These are phyloP conservation scores for Leonotis leonurus DNA, from an alignment of 257 asterid species.

Conservation along the genomic window DNA sequence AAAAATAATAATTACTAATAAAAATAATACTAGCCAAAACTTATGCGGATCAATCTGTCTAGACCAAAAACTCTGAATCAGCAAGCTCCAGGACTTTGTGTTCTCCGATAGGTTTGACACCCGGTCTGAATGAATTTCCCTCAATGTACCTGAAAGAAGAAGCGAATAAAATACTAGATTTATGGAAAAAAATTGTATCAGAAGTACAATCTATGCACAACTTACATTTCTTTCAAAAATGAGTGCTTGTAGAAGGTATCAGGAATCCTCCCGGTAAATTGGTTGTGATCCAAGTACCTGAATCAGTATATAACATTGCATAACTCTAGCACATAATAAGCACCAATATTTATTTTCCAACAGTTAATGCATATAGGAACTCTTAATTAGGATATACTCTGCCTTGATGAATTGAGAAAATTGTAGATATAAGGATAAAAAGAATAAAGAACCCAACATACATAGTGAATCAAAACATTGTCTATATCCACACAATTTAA, in stretches of 20 bases:
- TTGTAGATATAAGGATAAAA: too few species aligned
- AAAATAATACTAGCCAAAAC: slow-evolving; percentile 17
- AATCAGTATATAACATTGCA: background rate
- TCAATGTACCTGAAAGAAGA: slow-evolving; percentile 65
- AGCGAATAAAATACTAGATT: background rate
- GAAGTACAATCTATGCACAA: background rate
- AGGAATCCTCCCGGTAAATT: slow-evolving; percentile 87
- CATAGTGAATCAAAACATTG: background rate
- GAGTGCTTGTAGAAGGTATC: slow-evolving; percentile 96
- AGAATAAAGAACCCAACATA: background rate
- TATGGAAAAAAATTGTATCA: background rate
- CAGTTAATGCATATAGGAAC: background rate
- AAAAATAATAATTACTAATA: background rate
- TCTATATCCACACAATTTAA: too few species aligned
- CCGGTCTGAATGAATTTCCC: slow-evolving; percentile 83
- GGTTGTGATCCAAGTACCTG: slow-evolving; percentile 98
- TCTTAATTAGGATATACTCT: background rate
- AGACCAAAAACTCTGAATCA: slow-evolving; percentile 66
- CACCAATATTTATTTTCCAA: background rate
- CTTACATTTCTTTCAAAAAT: slow-evolving; percentile 88
- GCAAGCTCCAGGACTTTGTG: slow-evolving; percentile 88
- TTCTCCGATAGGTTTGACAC: slow-evolving; percentile 74
- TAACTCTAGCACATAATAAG: background rate
- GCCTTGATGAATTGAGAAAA: too few species aligned
- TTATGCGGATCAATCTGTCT: slow-evolving; percentile 22